Base-by-base conservation (phyloP, 768 basidiomycete genomes). In the Serendipita sp. region DNA sequence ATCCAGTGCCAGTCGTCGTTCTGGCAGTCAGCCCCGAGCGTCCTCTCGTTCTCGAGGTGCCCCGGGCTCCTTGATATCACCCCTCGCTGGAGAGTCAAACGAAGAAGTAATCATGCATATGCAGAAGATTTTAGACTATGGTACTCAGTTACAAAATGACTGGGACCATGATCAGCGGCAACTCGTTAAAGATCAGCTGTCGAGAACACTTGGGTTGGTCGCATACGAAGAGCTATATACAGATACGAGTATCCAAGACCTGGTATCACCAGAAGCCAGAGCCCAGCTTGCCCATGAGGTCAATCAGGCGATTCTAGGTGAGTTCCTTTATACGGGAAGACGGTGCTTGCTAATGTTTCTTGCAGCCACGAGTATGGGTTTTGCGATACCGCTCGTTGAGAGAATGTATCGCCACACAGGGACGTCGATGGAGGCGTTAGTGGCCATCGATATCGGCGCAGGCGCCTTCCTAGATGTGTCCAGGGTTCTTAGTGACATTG, bases 241-340 rank as follows among this genome's bases (percentile, higher is more conserved):
- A 64, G 84, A 80, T 3, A 83, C 16, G 82, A 3, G 66, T 34
- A 10, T 67, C 65, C 15, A 27, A 62, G 18, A 48, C 16, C 45
- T 33, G 15, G 52, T 64, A 18, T 50, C 2, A 31, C 80, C 83
- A 65, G 81, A 80, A 46, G 83, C 87, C 34, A 77, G 87, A 65
- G 76, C 81, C 63, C 72, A 77, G 40, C 77, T 92, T 64, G 86
- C 87, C 33, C 84, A 81, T 65, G 88, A 90, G 74, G 72, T 92
- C 44, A 92, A 93, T 69, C 79, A 83, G 71, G 88, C 84, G 44
- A 90, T 94, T 64, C 76, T 93, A 63, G 86, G 91, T 91, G 69
- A 68, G 84, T 74, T 50, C 48, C 55, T 33, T 27, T 63, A 2
- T 16, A 62, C 46, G 3, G 6, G 2, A 53, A 3, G 15, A 43